Evolutionary conservation across 1,284 basidiomycete species (phyloP).

Genomic region (Cronartium ribicola): DNA sequence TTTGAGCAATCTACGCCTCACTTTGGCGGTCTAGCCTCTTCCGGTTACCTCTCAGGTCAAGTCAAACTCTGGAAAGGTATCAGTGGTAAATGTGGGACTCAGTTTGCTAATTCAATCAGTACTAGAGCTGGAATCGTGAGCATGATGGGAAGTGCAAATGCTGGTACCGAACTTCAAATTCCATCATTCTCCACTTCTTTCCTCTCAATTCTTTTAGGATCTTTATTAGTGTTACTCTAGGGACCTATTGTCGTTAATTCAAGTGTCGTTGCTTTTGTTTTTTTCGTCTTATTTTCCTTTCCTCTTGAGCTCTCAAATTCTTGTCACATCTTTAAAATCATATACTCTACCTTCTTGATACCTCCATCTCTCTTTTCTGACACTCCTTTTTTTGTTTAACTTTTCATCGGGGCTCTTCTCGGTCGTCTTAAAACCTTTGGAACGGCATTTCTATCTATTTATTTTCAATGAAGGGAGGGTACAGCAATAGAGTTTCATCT

Average conservation of each 20-base stretch:
- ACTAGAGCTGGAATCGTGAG: constrained; percentile 36
- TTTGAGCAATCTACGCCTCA: constrained; percentile 36
- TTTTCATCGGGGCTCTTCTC: no score
- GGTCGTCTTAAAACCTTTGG: no score
- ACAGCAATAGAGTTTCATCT: no score
- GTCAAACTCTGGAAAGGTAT: constrained; percentile 35
- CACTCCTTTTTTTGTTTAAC: no score
- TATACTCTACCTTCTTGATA: no score
- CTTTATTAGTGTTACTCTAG: background rate
- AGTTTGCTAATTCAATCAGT: constrained; percentile 29
- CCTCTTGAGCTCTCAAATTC: background rate
- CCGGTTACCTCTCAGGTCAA: constrained; percentile 36
- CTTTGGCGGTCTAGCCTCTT: constrained; percentile 31
- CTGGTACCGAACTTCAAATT: background rate
- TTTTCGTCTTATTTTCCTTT: background rate
- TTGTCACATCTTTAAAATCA: no score
- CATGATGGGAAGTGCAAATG: constrained; percentile 16
- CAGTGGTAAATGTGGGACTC: constrained; percentile 12
- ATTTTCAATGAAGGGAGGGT: no score
- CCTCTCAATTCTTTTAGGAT: background rate
- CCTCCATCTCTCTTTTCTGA: no score
- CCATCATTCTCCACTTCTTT: no score
- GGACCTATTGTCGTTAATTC: no score
- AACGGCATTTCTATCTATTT: no score
- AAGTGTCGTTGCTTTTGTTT: no score